These are phyloP conservation scores for Nigrospora osmanthi DNA, from an alignment of 2,329 filamentous ascomycete genomes.

Conservation along the genomic window DNA sequence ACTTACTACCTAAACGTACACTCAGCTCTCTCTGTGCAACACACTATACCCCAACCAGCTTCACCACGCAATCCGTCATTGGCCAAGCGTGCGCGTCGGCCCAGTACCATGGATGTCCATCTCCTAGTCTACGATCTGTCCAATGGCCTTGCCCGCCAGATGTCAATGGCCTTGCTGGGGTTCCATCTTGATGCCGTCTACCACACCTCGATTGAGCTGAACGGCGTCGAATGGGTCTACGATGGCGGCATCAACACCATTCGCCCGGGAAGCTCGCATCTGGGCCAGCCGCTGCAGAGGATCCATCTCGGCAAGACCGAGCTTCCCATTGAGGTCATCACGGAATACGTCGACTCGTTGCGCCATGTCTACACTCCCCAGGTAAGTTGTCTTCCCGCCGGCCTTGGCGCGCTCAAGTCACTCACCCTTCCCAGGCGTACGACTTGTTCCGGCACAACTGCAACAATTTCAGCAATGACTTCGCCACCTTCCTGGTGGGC, in stretches of 20 bases:
- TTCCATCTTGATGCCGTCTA: slow-evolving; percentile 83
- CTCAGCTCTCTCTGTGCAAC: too few species aligned
- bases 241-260: slow-evolving; percentile 82
- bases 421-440: slow-evolving; percentile 53
- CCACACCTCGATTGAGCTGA: slow-evolving; percentile 83
- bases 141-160: slow-evolving; percentile 44
- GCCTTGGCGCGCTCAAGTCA: too few species aligned
- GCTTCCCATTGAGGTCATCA: slow-evolving; percentile 70
- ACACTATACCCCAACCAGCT: too few species aligned
- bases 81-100: too few species aligned
- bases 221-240: slow-evolving; percentile 83
- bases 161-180: slow-evolving; percentile 44
- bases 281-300: slow-evolving; percentile 74
- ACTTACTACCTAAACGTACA: too few species aligned
- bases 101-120: slow-evolving; percentile 60
- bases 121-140: slow-evolving; percentile 76
- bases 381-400: slow-evolving; percentile 29
- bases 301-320: slow-evolving; percentile 69
- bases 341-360: slow-evolving; percentile 82
- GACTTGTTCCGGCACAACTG: slow-evolving; percentile 89
- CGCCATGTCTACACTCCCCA: slow-evolving; percentile 75
- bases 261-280: slow-evolving; percentile 73
- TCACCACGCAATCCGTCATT: too few species aligned
- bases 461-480: slow-evolving; percentile 95
- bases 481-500: slow-evolving; percentile 82